A percentile compares a stretch with the other conserved stretches of the same genome.
These are phyloP conservation scores for Trifolium subterraneum DNA, from an alignment of 306 rosid species.

Conservation along the genomic window DNA sequence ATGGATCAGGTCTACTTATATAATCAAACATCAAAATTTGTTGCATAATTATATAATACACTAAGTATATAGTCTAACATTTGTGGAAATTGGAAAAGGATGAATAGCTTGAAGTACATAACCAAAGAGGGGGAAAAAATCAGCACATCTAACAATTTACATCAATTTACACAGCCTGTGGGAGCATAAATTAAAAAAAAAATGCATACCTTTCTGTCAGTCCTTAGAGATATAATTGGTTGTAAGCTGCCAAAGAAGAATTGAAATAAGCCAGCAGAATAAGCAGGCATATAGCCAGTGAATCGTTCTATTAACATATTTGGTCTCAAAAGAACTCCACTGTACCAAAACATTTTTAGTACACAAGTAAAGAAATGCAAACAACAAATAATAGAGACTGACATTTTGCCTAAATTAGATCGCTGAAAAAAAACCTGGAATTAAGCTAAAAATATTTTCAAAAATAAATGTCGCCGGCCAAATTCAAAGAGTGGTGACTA, in stretches of 20 bases:
- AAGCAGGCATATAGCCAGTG: constrained; percentile 29
- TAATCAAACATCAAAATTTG: constrained; percentile 40
- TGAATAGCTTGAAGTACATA: constrained; percentile 14
- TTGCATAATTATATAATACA: constrained; percentile 36
- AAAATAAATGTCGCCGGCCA: constrained; percentile 7
- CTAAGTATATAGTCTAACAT: background rate
- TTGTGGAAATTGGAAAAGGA: background rate
- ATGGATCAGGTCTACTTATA: constrained; percentile 38
- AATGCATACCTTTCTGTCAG: constrained; percentile 43
- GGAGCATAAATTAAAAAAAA: constrained; percentile 6
- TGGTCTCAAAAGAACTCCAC: constrained; percentile 17
- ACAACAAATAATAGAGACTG: constrained; percentile 36
- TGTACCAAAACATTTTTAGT: constrained; percentile 17
- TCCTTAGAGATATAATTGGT: constrained; percentile 29
- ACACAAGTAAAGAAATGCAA: constrained; percentile 33
- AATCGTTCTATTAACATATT: constrained; percentile 29
- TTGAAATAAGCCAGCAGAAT: constrained; percentile 34
- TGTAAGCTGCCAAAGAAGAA: constrained; percentile 41
- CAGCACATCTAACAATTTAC: constrained; percentile 20
- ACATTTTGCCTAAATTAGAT: constrained; percentile 11
- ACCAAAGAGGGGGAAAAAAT: constrained; percentile 10
- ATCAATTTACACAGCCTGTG: constrained; percentile 19
- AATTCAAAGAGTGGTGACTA: background rate
- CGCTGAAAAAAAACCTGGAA: constrained; percentile 18
- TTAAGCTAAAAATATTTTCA: constrained; percentile 26